A percentile compares a stretch with the other conserved stretches of the same genome.
Evolutionary conservation across 495 filamentous ascomycete species (phyloP).

Genomic region (Penicillium arizonense): DNA sequence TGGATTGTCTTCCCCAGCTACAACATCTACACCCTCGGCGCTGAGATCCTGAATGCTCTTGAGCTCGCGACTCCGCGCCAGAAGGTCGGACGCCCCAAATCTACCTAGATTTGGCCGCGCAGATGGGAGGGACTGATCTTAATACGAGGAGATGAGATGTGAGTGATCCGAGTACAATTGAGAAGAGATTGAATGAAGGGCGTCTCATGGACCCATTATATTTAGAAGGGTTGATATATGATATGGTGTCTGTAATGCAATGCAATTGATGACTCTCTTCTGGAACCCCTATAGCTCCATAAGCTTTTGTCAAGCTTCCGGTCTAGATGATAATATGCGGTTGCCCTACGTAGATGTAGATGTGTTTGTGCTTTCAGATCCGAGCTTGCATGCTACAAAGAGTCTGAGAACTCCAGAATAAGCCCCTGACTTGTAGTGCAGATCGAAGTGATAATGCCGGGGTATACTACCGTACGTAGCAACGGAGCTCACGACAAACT

Average conservation of each 20-base stretch:
- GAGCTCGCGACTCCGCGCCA: slow-evolving; percentile 43
- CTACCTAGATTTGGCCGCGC: slow-evolving; percentile 15
- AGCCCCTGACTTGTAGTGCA: background rate
- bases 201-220: no score
- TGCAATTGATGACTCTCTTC: background rate
- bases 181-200: background rate
- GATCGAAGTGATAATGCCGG: background rate
- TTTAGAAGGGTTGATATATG: no score
- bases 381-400: no score
- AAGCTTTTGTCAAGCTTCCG: slow-evolving; percentile 4
- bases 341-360: slow-evolving; percentile 1
- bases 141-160: background rate
- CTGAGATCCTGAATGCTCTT: slow-evolving; percentile 68
- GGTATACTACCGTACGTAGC: background rate
- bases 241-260: background rate
- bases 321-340: slow-evolving; percentile 5
- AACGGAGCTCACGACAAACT: background rate
- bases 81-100: slow-evolving; percentile 34
- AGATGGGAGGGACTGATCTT: background rate
- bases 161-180: background rate
- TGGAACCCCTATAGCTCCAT: background rate
- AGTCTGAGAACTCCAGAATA: no score
- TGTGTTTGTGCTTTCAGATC: no score
- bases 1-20: slow-evolving; percentile 76
- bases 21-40: slow-evolving; percentile 66